Base-by-base conservation (phyloP, 148 eudicot genomes). In the Rhododendron kiyosumense region DNA sequence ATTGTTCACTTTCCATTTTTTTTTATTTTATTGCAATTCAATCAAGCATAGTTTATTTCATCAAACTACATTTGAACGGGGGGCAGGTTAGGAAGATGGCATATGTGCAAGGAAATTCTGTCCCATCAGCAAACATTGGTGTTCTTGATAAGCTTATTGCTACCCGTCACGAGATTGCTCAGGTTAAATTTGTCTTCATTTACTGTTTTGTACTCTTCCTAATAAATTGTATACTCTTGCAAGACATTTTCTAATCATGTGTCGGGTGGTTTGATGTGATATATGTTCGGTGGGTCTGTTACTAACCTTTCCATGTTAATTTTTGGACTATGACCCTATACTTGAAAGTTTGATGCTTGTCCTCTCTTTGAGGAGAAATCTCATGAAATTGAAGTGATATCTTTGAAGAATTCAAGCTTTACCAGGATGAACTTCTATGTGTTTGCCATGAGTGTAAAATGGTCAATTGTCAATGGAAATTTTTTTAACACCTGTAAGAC, bases 111-210 rank as follows among this genome's bases (percentile, higher is more conserved):
- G 98, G 98, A 82, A 92, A 97, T 84, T 95, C 98, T 81, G 93
- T 89, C 61, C 98, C 99, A 73, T 92, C 63, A 91, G 94, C 96
- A 86, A 97, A 97, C 92, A 96, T 97, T 85, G 93, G 84, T 85
- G 96, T 97, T 86, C 96, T 97, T 86, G 95, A 94, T 88, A 92
- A 93, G 93, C 94, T 97, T 83, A 94, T 95, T 85, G 93, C 96
- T 85, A 86, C 98, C 36, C 98, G 99, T 38, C 98, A 95, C 88
- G 99, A 97, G 82, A 89, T 95, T 90, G 93, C 99, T 83, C 94
- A 95, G 98, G 99, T 94, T 71, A 57, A 78, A 77, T 76, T 80
- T 79, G 78, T 84, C 11, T 65, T 65, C 43, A 38, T 52, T 34
- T 67, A 57, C 49, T 38, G 52, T 59, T 46, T 79, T 83, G 34